Percentiles rank a stretch among this genome's conserved stretches.
Conservation (phyloP, 2,329 filamentous ascomycete species). For the Periglandula ipomoeae region DNA sequence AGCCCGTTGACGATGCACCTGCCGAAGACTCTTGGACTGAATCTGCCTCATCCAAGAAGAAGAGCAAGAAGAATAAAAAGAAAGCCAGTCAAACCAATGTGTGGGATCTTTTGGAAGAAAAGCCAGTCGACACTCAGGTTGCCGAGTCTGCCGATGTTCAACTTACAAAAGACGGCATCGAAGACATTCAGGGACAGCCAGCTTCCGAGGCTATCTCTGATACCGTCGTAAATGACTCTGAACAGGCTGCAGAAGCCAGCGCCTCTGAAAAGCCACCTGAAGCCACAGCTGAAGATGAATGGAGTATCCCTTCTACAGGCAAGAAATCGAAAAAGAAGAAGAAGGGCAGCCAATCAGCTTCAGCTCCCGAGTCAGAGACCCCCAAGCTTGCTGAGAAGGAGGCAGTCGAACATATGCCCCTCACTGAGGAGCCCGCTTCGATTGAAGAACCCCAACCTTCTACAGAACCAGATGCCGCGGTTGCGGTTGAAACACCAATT, state of each 20-base stretch:
- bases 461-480: neutral
- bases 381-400: neutral
- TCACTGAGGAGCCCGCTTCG: constrained; percentile 4
- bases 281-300: constrained; percentile 13
- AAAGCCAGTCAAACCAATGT: constrained; percentile 12
- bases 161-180: neutral
- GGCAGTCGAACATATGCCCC: neutral
- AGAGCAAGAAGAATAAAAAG: constrained; percentile 26
- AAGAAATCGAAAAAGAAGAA: constrained; percentile 23
- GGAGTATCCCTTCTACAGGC: constrained; percentile 7
- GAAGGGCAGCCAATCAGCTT: constrained; percentile 18
- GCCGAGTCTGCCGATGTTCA: neutral
- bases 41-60: constrained; percentile 16
- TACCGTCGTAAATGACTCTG: neutral
- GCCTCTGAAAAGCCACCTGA: neutral
- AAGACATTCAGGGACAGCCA: neutral
- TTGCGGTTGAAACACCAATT: neutral
- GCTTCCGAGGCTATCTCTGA: neutral
- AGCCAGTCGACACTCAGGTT: neutral
- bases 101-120: constrained; percentile 10
- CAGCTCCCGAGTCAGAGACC: neutral
- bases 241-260: neutral
- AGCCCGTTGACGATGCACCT: neutral
- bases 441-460: constrained; percentile 1
- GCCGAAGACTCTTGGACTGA: constrained; percentile 8